Percentiles rank a stretch among this genome's conserved stretches.
Evolutionary conservation across 78 protist genomes (phyloP).

Genomic region (Goniomonas avonlea): DNA sequence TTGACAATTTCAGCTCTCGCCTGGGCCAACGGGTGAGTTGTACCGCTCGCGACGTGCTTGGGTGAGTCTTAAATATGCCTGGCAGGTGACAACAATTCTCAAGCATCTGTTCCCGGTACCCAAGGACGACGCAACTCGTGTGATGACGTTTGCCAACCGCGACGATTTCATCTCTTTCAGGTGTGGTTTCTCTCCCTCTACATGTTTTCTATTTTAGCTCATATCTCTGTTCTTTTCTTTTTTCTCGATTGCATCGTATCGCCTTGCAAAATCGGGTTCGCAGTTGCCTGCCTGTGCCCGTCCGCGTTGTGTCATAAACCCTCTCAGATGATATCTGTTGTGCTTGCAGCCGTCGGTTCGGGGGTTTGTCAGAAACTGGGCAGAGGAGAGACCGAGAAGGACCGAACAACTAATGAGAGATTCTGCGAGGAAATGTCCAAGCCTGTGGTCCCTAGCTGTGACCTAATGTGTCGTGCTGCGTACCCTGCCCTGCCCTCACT

Average conservation of each 20-base stretch:
- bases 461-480: no score
- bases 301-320: no score
- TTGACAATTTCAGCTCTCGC: constrained; percentile 76
- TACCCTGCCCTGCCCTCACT: no score
- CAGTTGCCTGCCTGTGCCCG: no score
- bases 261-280: not conserved
- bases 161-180: constrained; percentile 85
- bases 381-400: no score
- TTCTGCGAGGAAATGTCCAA: no score
- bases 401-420: no score
- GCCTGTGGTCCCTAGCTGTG: no score
- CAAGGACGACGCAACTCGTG: constrained; percentile 70
- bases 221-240: not conserved
- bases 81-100: constrained; percentile 54
- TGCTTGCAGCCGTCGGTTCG: no score
- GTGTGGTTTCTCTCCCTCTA: not conserved
- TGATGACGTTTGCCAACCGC: constrained; percentile 83
- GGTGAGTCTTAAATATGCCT: not conserved
- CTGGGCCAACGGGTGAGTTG: constrained; percentile 68
- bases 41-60: not conserved
- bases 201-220: no score
- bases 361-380: no score
- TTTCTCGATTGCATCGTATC: not conserved
- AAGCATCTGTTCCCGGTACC: constrained; percentile 96
- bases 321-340: no score